Conservation (phyloP, 1,284 basidiomycete genomes). For the Leccinum variabile region DNA sequence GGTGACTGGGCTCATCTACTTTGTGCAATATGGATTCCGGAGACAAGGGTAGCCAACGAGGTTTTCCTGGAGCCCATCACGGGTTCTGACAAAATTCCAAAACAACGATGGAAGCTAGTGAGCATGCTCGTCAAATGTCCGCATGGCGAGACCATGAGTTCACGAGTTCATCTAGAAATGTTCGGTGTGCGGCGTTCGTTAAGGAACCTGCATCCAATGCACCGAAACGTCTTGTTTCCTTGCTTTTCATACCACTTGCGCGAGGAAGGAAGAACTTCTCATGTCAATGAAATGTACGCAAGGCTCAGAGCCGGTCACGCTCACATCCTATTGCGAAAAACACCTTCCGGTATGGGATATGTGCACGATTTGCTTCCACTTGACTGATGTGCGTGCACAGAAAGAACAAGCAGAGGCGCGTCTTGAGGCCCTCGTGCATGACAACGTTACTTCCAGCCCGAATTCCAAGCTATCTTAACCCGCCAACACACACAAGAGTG, state of each 20-base stretch:
- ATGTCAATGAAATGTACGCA: slow-evolving; percentile 86
- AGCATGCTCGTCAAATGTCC: slow-evolving; percentile 32
- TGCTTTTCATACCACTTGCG: slow-evolving; percentile 96
- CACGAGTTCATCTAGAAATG: slow-evolving; percentile 59
- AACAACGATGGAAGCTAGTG: slow-evolving; percentile 92
- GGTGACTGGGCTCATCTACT: slow-evolving; percentile 97
- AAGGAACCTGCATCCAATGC: slow-evolving; percentile 97
- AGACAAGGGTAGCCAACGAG: slow-evolving; percentile 91
- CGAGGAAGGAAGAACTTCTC: slow-evolving; percentile 79
- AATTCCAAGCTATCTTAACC: slow-evolving; percentile 58
- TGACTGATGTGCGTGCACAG: slow-evolving; percentile 37
- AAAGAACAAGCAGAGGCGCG: slow-evolving; percentile 68
- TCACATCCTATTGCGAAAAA: slow-evolving; percentile 84
- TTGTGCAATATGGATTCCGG: slow-evolving; percentile 98
- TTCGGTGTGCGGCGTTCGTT: slow-evolving; percentile 77
- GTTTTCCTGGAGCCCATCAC: slow-evolving; percentile 99
- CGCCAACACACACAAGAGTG: slow-evolving; percentile 77
- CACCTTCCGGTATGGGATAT: slow-evolving; percentile 75
- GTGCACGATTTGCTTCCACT: slow-evolving; percentile 3
- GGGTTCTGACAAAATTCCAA: slow-evolving; percentile 85
- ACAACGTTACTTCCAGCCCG: slow-evolving; percentile 42
- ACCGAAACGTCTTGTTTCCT: slow-evolving; percentile 88
- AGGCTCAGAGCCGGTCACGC: slow-evolving; percentile 64
- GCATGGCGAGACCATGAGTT: slow-evolving; percentile 7
- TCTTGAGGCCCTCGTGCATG: slow-evolving; percentile 52